These are phyloP conservation scores for Linderina pennispora DNA, from an alignment of 192 early-diverging fungal species.

Conservation along the genomic window DNA sequence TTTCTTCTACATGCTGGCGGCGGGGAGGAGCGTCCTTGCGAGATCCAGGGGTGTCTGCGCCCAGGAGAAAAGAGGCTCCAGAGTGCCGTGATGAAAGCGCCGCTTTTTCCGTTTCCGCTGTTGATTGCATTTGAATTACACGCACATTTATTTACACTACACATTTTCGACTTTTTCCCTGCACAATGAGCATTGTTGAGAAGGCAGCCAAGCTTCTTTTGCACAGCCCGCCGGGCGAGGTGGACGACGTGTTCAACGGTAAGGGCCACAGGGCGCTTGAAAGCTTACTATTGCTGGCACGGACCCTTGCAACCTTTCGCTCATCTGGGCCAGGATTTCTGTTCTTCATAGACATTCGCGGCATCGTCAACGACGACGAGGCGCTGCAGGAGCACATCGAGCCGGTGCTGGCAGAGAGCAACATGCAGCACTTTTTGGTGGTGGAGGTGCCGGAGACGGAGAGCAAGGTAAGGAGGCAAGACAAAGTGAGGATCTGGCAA, in stretches of 20 bases:
- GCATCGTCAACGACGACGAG: constrained; percentile 73
- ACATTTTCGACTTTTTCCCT: not conserved
- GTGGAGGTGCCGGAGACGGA: constrained; percentile 58
- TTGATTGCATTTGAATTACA: too few relatives aligned
- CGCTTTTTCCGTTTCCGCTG: too few relatives aligned
- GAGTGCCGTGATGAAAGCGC: too few relatives aligned
- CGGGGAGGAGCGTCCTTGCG: too few relatives aligned
- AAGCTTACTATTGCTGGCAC: not conserved
- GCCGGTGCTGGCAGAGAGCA: constrained; percentile 70
- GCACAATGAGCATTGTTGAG: constrained; percentile 52
- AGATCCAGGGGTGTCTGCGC: too few relatives aligned
- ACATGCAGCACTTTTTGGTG: constrained; percentile 74
- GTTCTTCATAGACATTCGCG: constrained; percentile 73
- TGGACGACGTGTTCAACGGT: constrained; percentile 96
- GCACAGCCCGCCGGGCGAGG: constrained; percentile 92
- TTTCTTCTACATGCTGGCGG: too few relatives aligned
- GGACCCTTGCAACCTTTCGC: too few relatives aligned
- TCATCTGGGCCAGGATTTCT: too few relatives aligned
- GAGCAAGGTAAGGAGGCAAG: constrained; percentile 9
- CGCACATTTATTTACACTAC: not conserved
- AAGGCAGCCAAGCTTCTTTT: constrained; percentile 73
- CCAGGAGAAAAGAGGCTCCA: too few relatives aligned
- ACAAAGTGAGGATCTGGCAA: too few relatives aligned
- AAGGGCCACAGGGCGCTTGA: too few relatives aligned
- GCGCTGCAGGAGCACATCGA: constrained; percentile 63